A percentile compares a stretch with the other conserved stretches of the same genome.
Evolutionary conservation across 2,329 filamentous ascomycete species (phyloP).

Genomic region (Pseudocercospora macadamiae): DNA sequence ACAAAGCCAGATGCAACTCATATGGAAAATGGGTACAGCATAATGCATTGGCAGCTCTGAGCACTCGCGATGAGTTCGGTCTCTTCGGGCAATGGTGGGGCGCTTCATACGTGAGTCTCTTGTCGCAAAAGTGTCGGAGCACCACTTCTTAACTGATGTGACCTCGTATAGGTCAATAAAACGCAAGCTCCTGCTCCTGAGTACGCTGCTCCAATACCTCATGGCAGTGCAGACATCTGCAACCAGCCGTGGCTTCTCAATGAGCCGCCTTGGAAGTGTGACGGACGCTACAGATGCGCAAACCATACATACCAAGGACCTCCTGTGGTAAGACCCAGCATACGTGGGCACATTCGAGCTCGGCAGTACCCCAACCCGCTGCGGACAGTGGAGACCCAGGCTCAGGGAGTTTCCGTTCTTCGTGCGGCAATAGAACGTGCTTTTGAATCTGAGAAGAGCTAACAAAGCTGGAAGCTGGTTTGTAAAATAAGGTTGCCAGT

Average conservation of each 20-base stretch:
- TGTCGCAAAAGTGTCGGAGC: not conserved
- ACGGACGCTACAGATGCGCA: not conserved
- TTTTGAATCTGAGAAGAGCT: no score
- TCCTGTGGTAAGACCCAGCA: not conserved
- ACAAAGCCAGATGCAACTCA: conserved; percentile 61
- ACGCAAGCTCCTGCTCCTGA: not conserved
- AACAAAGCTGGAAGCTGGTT: no score
- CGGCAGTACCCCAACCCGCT: not conserved
- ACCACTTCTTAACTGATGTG: not conserved
- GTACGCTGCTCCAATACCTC: not conserved
- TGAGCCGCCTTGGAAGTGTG: not conserved
- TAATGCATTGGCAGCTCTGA: conserved; percentile 73
- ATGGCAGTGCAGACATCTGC: not conserved
- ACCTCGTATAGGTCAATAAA: not conserved
- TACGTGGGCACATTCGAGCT: not conserved
- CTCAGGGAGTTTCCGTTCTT: not conserved
- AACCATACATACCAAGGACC: not conserved
- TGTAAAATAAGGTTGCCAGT: no score
- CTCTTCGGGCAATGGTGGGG: conserved; percentile 90
- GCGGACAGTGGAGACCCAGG: not conserved
- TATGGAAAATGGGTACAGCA: conserved; percentile 75
- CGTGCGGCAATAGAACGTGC: not conserved
- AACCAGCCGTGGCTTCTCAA: not conserved
- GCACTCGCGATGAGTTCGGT: conserved; percentile 67
- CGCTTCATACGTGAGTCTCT: not conserved